Base-by-base conservation (phyloP, 2,329 filamentous ascomycete genomes). In the Triangularia verruculosa region DNA sequence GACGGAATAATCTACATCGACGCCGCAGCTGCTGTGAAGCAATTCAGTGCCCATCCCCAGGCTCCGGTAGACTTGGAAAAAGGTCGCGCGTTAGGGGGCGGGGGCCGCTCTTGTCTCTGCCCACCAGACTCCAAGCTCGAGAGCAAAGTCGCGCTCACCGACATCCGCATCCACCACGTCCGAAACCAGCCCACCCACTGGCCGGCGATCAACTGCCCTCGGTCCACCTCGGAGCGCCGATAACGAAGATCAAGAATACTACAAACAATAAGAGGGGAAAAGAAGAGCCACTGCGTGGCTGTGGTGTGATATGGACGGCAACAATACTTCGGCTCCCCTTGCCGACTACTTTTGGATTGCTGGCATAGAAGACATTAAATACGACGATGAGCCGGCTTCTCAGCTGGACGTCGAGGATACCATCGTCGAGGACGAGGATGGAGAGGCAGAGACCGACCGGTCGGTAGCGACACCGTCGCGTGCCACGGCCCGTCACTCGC, bases 291-390 rank as follows among this genome's bases (percentile, higher is more conserved):
- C 59, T 39, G 32, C 34, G 59, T 22, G 62, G 57, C 7, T 61
- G 62, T 70, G 60, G 63, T 67, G 69, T 79, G 82, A 77, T 78
- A 87, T 87, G 84, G 84, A 86, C 73, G 39, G 39, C 39, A 47
- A 47, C 39, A 79, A 76, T 77, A 81, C 85, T 64, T 87, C 86
- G 67, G 82, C 82, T 68, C 88, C 88, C 73, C 81, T 90, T 74
- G 88, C 88, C 76, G 88, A 90, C 76, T 90, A 90, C 78, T 90
- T 90, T 77, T 90, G 88, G 88, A 89, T 90, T 74, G 88, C 88
- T 69, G 88, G 88, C 72, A 82, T 90, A 76, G 87, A 90, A 76
- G 84, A 85, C 66, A 82, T 89, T 70, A 82, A 84, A 62, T 89
- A 89, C 78, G 82, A 86, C 66, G 87, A 89, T 62, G 63, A 17